These are phyloP conservation scores for Entomortierella lignicola DNA, from an alignment of 192 early-diverging fungal genomes.

Conservation along the genomic window DNA sequence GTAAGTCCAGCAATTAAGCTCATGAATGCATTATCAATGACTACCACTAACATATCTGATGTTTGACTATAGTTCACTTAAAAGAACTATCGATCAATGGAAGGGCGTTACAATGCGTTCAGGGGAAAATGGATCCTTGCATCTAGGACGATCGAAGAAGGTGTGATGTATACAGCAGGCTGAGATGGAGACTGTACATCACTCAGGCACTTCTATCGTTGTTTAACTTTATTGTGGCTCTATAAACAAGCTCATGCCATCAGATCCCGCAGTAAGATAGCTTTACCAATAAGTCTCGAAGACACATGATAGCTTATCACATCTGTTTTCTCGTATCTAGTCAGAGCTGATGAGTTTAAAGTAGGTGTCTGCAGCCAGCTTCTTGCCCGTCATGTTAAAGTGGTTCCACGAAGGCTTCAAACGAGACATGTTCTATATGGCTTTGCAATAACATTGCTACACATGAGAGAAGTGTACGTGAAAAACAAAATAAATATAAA, in stretches of 20 bases:
- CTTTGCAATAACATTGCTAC: not conserved
- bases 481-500: not conserved
- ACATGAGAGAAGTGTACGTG: not conserved
- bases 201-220: conserved; percentile 37
- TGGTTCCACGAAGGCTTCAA: not conserved
- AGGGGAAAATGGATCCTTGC: conserved; percentile 29
- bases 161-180: conserved; percentile 34
- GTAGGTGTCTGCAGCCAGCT: not conserved
- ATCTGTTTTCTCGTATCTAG: too few species aligned
- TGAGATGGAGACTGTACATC: conserved; percentile 16
- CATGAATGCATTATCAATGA: conserved; percentile 23
- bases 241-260: conserved; percentile 20
- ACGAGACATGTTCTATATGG: not conserved
- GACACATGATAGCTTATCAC: too few species aligned
- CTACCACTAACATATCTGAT: conserved; percentile 12
- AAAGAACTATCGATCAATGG: conserved; percentile 26
- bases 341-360: too few species aligned
- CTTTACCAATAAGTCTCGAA: too few species aligned
- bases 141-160: conserved; percentile 31
- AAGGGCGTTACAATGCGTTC: conserved; percentile 20
- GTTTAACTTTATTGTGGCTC: conserved; percentile 18
- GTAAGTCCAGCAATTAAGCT: conserved; percentile 1
- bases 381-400: not conserved
- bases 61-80: conserved; percentile 39
- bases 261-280: too few species aligned